phyloP scores from a whole-genome alignment of 306 rosid genomes.

The Nissolia schottii region DNA sequence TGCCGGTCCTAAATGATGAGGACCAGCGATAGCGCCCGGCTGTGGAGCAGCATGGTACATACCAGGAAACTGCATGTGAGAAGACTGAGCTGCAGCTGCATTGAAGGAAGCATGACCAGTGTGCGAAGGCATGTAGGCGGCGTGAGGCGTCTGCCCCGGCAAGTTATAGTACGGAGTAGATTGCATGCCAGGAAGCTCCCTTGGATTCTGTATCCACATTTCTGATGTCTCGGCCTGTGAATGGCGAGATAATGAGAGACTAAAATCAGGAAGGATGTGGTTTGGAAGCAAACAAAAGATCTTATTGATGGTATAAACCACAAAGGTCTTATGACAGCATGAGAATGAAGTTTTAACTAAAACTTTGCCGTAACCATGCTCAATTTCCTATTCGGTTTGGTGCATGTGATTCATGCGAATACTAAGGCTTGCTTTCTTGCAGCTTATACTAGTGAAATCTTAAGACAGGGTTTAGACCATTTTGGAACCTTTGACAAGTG shows the following conservation, averaged over 20 bases:
- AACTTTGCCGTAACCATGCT: not conserved
- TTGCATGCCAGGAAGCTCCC: conserved; percentile 84
- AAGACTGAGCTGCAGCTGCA: conserved; percentile 86
- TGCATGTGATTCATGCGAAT: not conserved
- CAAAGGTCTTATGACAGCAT: not conserved
- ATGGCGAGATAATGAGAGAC: not conserved
- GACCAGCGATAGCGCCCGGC: conserved; percentile 60
- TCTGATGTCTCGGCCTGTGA: conserved; percentile 93
- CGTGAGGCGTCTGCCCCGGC: conserved; percentile 87
- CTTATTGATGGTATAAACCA: not conserved
- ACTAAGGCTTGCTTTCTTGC: not conserved
- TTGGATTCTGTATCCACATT: conserved; percentile 93
- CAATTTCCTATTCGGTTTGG: not conserved
- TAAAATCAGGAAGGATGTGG: not conserved
- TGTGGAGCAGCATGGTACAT: conserved; percentile 83
- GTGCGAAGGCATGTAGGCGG: conserved; percentile 79
- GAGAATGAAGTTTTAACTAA: not conserved
- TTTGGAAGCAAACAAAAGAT: not conserved
- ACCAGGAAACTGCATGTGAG: conserved; percentile 99
- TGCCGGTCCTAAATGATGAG: conserved; percentile 84
- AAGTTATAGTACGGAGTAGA: conserved; percentile 80
- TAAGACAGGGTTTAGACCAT: not conserved
- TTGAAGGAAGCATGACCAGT: conserved; percentile 71
- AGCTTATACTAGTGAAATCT: not conserved
- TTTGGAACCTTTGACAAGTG: not conserved